Conservation (phyloP, 2,329 filamentous ascomycete genomes). For the Trichoderma harzianum region DNA sequence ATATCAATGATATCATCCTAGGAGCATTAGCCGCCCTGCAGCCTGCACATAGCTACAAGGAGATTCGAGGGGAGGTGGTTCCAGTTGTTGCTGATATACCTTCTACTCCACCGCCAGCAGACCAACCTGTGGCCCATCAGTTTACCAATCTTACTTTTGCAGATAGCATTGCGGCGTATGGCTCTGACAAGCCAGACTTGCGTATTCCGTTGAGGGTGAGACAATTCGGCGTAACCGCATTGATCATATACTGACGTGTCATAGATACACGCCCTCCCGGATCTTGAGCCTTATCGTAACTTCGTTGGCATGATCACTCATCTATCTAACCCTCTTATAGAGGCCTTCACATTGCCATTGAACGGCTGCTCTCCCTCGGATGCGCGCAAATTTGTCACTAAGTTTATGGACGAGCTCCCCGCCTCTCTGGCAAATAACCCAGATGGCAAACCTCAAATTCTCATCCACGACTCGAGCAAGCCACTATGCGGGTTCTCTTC, state of each 20-base stretch:
- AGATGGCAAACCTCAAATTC: constrained; percentile 75
- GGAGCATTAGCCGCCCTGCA: constrained; percentile 28
- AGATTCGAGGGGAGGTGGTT: constrained; percentile 44
- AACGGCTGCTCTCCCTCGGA: constrained; percentile 48
- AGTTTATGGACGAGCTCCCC: constrained; percentile 66
- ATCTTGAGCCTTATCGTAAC: constrained; percentile 53
- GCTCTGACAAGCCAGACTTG: constrained; percentile 89
- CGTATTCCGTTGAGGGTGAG: constrained; percentile 66
- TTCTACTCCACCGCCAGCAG: not conserved
- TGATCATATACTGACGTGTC: constrained; percentile 19
- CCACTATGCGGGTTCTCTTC: constrained; percentile 75
- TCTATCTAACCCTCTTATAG: constrained; percentile 65
- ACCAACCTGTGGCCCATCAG: constrained; percentile 29
- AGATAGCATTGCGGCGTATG: constrained; percentile 69
- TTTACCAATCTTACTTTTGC: constrained; percentile 37
- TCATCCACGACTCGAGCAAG: constrained; percentile 69
- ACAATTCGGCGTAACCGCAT: not conserved
- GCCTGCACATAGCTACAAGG: constrained; percentile 56
- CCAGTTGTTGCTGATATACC: constrained; percentile 32
- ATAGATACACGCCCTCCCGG: constrained; percentile 63
- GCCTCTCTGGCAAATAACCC: constrained; percentile 63
- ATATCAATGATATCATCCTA: constrained; percentile 36
- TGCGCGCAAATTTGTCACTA: constrained; percentile 59
- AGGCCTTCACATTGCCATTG: constrained; percentile 67
- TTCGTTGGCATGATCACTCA: constrained; percentile 74